Evolutionary conservation across 179 eudicot genomes (phyloP), one percentile per base, ranked within the genome.

Genomic region (Gypsophila paniculata): DNA sequence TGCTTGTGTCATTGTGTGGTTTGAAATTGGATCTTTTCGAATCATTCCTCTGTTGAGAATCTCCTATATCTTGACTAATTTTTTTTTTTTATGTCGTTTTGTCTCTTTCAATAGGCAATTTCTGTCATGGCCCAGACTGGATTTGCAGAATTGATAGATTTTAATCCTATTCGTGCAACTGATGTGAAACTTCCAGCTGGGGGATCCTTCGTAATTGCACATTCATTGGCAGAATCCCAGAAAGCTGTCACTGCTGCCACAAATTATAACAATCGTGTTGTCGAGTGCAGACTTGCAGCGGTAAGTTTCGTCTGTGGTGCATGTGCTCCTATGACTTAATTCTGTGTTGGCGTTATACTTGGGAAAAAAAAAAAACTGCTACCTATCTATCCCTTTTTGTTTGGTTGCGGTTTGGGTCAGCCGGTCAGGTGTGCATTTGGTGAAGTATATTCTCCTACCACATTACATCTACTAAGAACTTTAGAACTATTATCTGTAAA

Each of bases 241-340:
- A 95, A 94, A 77, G 98, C 98, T 25, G 96, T 95, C 65, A 92
- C 97, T 71, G 99, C 96, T 75, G 99, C 99, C 69, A 90, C 90
- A 71, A 95, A 92, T 80, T 94, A 94, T 85, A 95, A 95, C 77
- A 95, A 94, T 64, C 88, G 99, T 70, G 99, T 91, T 71, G 97
- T 94, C 71, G 99, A 94, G 80, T 94, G 99, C 79, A 88, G 93
- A 26, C 84, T 94, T 82, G 99, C 97, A 51, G 81, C 99, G 34
- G 99, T 94, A 83, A 82, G 97, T 82, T 73, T 48, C 74, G 59
- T 55, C 51, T 75, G 29, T 53, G 57, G 70, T 46, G 21, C n/a
- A 17, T 53, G n/a, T n/a, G n/a, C n/a, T 42, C 48, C 26, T 61
- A 69, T 51, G 4, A 17, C 38, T 17, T 51, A 11, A 10, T 60